Base-by-base conservation (phyloP, 148 eudicot species). In the Amaranthus hypochondriacus region DNA sequence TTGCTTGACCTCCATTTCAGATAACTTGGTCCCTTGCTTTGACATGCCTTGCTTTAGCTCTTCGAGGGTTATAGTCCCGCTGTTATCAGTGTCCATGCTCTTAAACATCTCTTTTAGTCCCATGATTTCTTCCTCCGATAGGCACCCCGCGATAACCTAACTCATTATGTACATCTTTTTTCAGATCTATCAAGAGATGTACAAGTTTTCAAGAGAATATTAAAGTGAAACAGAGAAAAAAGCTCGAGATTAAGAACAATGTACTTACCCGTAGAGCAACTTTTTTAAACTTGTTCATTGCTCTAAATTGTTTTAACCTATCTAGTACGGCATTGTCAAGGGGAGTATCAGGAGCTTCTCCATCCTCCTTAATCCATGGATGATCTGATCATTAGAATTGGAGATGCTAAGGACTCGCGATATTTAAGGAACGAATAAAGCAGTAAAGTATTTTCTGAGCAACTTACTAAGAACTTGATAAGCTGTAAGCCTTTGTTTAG, bases 251-350 rank as follows among this genome's bases (percentile, higher is more conserved):
- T 28, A 28, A 0, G 39, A 28, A 28, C 39, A 28, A 28, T 54
- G 15, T 11, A 60, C 68, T 39, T 21, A 94, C 98, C 93, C 97
- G 77, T 4, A 94, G 90, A 61, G 98, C 98, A 74, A 89, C 95
- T 91, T 94, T 94, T 84, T 94, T 94, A 85, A 94, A 94, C 73
- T 88, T 86, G 78, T 94, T 94, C 98, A 94, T 91, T 49, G 96
- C 98, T 74, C 87, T 87, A 79, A 94, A 94, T 73, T 94, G 97
- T 68, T 92, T 94, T 80, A 94, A 85, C 71, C 93, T 83, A 18
- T 75, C 84, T 48, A 91, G 78, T 64, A 94, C 98, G 50, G 96
- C 96, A 71, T 88, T 94, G 86, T 94, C 98, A 75, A 94, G 98
- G 73, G 92, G 97, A 71, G 90, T 88, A 78, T 94, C 98, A 42